Percentiles rank a stretch among this genome's conserved stretches.
Conservation (phyloP, 352 stramenopile species). For the Aphanomyces astaci region DNA sequence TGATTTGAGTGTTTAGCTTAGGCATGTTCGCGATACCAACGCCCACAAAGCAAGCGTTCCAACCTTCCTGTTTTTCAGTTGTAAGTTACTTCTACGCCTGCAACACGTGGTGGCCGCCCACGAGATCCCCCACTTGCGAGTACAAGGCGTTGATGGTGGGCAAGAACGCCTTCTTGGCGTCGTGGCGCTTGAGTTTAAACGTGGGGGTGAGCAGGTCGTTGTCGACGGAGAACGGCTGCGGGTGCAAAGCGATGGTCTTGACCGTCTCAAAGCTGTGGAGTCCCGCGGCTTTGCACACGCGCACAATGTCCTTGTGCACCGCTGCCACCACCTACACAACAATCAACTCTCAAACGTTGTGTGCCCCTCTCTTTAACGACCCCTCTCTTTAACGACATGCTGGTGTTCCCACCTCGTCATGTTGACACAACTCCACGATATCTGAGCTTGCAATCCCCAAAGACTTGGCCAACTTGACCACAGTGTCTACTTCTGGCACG, state of each 20-base stretch:
- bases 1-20: too few relatives aligned
- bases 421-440: constrained; percentile 15
- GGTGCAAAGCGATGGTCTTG: constrained; percentile 79
- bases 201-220: constrained; percentile 93
- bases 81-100: too few relatives aligned
- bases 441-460: background rate
- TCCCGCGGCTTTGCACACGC: constrained; percentile 43
- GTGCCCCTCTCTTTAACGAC: too few relatives aligned
- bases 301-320: constrained; percentile 72
- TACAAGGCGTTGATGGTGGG: constrained; percentile 81
- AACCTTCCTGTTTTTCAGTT: too few relatives aligned
- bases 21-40: too few relatives aligned
- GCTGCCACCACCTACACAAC: constrained; percentile 36
- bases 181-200: constrained; percentile 92
- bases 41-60: too few relatives aligned
- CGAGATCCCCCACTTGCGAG: constrained; percentile 20
- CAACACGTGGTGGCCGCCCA: too few relatives aligned
- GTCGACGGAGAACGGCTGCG: constrained; percentile 81
- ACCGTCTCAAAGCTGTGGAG: constrained; percentile 91
- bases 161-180: constrained; percentile 81
- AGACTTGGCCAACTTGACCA: constrained; percentile 25
- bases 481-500: constrained; percentile 87
- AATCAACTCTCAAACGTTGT: too few relatives aligned
- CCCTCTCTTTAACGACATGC: too few relatives aligned
- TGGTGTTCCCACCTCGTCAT: too few relatives aligned